These are phyloP conservation scores for Pseudomassariella vexata DNA, from an alignment of 2,329 filamentous ascomycete species.

Conservation along the genomic window DNA sequence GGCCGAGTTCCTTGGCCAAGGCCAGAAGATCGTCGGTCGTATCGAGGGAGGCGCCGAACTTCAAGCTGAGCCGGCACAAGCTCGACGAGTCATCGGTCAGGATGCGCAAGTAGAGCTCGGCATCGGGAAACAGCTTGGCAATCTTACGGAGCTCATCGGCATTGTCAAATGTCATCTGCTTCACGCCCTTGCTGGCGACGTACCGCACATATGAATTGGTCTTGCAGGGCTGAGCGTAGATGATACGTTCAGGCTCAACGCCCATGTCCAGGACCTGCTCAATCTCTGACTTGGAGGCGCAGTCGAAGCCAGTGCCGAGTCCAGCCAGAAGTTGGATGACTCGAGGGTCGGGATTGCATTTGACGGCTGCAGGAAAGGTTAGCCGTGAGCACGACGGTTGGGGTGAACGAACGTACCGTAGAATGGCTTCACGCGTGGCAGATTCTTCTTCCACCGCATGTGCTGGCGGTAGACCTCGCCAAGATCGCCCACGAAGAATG, in stretches of 20 bases:
- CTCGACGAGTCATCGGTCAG: conserved; percentile 93
- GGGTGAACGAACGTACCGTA: conserved; percentile 58
- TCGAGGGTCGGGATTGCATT: conserved; percentile 93
- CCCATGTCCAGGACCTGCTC: conserved; percentile 82
- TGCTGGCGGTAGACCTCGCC: conserved; percentile 99
- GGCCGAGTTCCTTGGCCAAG: conserved; percentile 72
- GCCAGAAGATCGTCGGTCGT: conserved; percentile 70
- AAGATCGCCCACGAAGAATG: conserved; percentile 96
- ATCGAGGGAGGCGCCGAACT: conserved; percentile 91
- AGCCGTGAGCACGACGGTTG: conserved; percentile 4
- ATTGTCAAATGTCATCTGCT: conserved; percentile 99
- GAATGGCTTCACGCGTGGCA: conserved; percentile 89
- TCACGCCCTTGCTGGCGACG: conserved; percentile 77
- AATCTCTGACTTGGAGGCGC: conserved; percentile 95
- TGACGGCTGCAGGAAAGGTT: conserved; percentile 62
- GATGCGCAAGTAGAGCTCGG: conserved; percentile 91
- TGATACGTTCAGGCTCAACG: conserved; percentile 83
- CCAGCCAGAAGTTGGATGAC: conserved; percentile 82
- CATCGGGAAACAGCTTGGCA: conserved; percentile 81
- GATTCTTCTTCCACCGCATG: conserved; percentile 92
- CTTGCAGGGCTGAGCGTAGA: conserved; percentile 99
- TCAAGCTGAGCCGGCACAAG: conserved; percentile 90
- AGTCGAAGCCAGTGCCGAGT: conserved; percentile 94
- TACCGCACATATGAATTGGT: conserved; percentile 96
- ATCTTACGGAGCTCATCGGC: conserved; percentile 97